Percentiles rank a stretch among this genome's conserved stretches.
phyloP scores from a whole-genome alignment of 805 yeast genomes.

The Candida taoyuanica region DNA sequence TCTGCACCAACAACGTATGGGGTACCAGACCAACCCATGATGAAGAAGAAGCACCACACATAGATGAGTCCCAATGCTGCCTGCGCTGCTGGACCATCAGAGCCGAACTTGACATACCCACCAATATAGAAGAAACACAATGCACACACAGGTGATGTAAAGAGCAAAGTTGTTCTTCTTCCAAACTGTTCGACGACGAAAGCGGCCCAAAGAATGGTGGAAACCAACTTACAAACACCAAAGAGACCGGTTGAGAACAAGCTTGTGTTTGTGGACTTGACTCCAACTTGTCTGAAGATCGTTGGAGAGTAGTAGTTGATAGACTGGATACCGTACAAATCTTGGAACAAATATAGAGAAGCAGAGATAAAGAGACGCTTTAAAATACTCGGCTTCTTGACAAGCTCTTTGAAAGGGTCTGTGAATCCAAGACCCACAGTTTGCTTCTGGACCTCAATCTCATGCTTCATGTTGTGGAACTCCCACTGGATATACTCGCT shows the following conservation, averaged over 20 bases:
- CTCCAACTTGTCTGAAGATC: constrained; percentile 45
- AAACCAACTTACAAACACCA: constrained; percentile 45
- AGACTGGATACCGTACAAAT: constrained; percentile 46
- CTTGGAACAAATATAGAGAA: constrained; percentile 39
- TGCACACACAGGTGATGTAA: constrained; percentile 36
- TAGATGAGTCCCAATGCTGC: constrained; percentile 32
- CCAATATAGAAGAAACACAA: constrained; percentile 44
- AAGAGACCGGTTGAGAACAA: constrained; percentile 49
- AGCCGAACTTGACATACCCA: constrained; percentile 35
- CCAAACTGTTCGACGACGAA: constrained; percentile 43
- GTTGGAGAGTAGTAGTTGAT: constrained; percentile 49
- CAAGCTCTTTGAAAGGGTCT: constrained; percentile 36
- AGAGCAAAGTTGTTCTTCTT: constrained; percentile 37
- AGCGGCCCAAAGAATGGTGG: constrained; percentile 39
- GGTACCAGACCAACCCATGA: constrained; percentile 44
- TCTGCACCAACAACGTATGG: constrained; percentile 45
- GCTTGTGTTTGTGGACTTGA: constrained; percentile 39
- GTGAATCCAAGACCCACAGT: constrained; percentile 34
- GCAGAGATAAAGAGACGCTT: constrained; percentile 36
- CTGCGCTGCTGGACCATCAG: constrained; percentile 40
- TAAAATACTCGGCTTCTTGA: constrained; percentile 29
- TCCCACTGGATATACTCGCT: constrained; percentile 40
- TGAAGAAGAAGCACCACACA: constrained; percentile 43
- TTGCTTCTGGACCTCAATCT: constrained; percentile 23
- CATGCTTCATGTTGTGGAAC: constrained; percentile 29